Evolutionary conservation across 768 basidiomycete genomes (phyloP), one percentile per base, ranked within the genome.

Genomic region (Lentinula sp.): DNA sequence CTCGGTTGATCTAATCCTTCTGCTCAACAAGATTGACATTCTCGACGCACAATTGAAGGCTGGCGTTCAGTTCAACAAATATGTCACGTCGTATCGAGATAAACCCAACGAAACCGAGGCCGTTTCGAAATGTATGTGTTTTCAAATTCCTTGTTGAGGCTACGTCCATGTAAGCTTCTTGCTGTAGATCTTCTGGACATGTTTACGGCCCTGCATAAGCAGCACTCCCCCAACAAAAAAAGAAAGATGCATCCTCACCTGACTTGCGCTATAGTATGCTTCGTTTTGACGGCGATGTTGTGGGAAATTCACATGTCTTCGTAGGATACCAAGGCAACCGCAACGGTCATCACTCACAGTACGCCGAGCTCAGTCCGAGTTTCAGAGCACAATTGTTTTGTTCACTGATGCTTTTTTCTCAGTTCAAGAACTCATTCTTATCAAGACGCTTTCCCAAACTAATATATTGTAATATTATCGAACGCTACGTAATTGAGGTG

Each of bases 21-120:
- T 87, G 67, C 74, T 87, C 16, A 86, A 86, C 74, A 87, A 87
- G 65, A 73, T 77, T 61, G 86, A 88, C 67, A 78, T 88, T 60
- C 73, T 88, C 23, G 76, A 82, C 33, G 71, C 73, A 15, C 85
- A 86, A 67, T 73, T 88, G 9, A 70, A 75, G 59, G 67, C 78
- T 6, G 85, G 85, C 2, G 68, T 84, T 9, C 72, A 75, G 54
- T 84, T 88, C 63, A 74, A 77, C n/a, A 72, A 77, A 15, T 84
- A 81, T 64, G 83, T 87, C 6, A 80, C 80, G 32, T 79, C 79
- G 7, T 88, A 82, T 67, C 73, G 74, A 46, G 78, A 79, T 45
- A 76, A 77, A 64, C 75, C 78, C 12, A 87, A 87, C 63, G 78
- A 81, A 33, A 71, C 73, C 0, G 80, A 82, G 59, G 72, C 74